Base-by-base conservation (phyloP, 495 filamentous ascomycete genomes). In the Astrocystis sublimbata region DNA sequence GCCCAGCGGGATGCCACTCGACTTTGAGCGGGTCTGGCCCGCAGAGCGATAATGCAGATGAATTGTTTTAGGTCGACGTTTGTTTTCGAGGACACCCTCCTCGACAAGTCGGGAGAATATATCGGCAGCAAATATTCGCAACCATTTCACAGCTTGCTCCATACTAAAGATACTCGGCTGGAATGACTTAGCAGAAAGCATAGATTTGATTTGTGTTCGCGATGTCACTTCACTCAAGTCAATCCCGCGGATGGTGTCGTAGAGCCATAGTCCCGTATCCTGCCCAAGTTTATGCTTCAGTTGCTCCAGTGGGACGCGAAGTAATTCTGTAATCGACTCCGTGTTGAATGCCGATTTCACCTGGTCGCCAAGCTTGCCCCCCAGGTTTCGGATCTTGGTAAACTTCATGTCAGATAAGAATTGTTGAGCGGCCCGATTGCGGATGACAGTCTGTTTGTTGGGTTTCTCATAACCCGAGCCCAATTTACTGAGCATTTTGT, bases 171-270 rank as follows among this genome's bases (percentile, higher is more conserved):
- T 91, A 62, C 81, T 87, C 1, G 94, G 94, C 6, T 92, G 84
- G 65, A 98, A 98, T 0, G 92, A 94, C 70, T 98, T 98, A 45
- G 94, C 93, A 2, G 91, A 96, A n/a, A 97, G 83, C 94, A 98
- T 98, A 21, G 89, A 93, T 70, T 98, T 97, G 72, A 97, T 96
- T 67, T 92, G 89, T 12, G 92, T 97, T 60, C 94, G 85, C 36
- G 92, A 82, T 67, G 92, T 97, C 65, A 98, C 92, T 75, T 96
- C 92, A 69, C 88, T 96, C 41, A 76, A 73, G 71, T 98, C 94
- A 53, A 91, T 86, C 0, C 94, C 94, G 0, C 96, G 87, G 43
- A 97, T 87, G 19, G 88, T 87, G 55, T 89, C 83, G 76, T 96
- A 93, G 23, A 98, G 80, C 92, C 93, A 98, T 6, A 84, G 77